Percentiles rank a stretch among this genome's conserved stretches.
Conservation (phyloP, 345 rosid genomes). For the Toxicodendron radicans region DNA sequence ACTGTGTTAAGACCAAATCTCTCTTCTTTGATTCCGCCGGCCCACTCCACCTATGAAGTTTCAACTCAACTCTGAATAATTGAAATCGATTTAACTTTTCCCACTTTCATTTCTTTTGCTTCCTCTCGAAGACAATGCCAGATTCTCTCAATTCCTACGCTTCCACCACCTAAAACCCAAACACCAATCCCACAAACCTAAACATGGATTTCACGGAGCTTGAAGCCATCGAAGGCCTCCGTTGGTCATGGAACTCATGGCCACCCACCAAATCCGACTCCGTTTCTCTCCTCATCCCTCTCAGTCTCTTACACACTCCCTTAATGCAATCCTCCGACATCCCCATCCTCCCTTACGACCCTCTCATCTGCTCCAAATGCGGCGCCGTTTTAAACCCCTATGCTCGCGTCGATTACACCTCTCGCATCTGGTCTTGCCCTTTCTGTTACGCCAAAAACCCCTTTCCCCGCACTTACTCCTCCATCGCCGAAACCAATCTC, state of each 20-base stretch:
- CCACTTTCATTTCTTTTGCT: background rate
- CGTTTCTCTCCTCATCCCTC: slow-evolving; percentile 66
- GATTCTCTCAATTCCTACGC: background rate
- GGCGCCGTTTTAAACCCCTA: slow-evolving; percentile 82
- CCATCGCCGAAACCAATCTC: slow-evolving; percentile 74
- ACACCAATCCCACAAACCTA: slow-evolving; percentile 12
- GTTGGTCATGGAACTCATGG: slow-evolving; percentile 99
- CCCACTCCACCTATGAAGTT: no score
- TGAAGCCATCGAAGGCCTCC: slow-evolving; percentile 87
- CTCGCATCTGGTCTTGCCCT: slow-evolving; percentile 89
- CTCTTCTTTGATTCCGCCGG: no score
- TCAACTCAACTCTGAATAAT: no score
- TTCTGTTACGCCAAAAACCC: slow-evolving; percentile 64
- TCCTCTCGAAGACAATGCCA: slow-evolving; percentile 1
- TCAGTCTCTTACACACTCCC: slow-evolving; percentile 82
- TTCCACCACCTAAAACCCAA: background rate
- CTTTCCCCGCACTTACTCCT: slow-evolving; percentile 77
- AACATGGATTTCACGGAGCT: slow-evolving; percentile 82
- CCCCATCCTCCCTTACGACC: slow-evolving; percentile 83
- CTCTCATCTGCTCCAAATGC: slow-evolving; percentile 66
- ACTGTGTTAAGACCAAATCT: no score
- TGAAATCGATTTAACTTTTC: no score
- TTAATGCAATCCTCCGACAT: slow-evolving; percentile 79
- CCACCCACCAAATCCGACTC: slow-evolving; percentile 65
- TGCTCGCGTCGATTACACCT: slow-evolving; percentile 83